These are phyloP conservation scores for Aspergillus persii DNA, from an alignment of 2,329 filamentous ascomycete species.

Conservation along the genomic window DNA sequence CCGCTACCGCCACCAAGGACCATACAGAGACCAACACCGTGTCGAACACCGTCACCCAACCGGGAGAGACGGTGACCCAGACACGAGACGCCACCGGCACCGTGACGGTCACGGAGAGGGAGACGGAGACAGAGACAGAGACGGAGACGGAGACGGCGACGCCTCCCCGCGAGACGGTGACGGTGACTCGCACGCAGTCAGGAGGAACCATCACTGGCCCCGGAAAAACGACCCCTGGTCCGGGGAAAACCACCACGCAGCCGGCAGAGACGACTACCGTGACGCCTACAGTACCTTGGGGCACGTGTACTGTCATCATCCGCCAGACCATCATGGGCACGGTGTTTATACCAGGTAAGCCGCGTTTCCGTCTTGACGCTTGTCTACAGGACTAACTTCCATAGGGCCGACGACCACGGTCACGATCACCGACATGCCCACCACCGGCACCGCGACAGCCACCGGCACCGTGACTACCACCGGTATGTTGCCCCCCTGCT, in stretches of 20 bases:
- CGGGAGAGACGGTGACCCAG: neutral
- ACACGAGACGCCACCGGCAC: neutral
- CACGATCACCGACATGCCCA: neutral
- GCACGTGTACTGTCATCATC: constrained; percentile 9
- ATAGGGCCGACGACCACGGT: neutral
- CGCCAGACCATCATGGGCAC: constrained; percentile 17
- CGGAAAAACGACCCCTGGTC: neutral
- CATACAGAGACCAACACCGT: neutral
- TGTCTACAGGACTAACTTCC: neutral
- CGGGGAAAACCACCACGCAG: neutral
- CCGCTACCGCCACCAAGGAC: neutral
- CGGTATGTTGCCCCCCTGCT: neutral
- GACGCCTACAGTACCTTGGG: too few species aligned
- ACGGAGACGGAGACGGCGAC: neutral
- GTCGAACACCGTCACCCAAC: neutral
- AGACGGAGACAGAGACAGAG: neutral
- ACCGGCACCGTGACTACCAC: constrained; percentile 7
- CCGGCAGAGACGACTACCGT: neutral
- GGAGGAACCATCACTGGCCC: neutral
- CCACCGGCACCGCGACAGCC: constrained; percentile 4
- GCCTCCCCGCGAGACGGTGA: neutral
- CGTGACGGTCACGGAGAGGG: neutral
- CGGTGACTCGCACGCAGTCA: neutral
- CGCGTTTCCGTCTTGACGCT: neutral
- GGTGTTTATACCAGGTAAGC: neutral